Percentiles rank a stretch among this genome's conserved stretches.
Conservation (phyloP, 139 green algal genomes). For the Chlamydomonas schloesseri region DNA sequence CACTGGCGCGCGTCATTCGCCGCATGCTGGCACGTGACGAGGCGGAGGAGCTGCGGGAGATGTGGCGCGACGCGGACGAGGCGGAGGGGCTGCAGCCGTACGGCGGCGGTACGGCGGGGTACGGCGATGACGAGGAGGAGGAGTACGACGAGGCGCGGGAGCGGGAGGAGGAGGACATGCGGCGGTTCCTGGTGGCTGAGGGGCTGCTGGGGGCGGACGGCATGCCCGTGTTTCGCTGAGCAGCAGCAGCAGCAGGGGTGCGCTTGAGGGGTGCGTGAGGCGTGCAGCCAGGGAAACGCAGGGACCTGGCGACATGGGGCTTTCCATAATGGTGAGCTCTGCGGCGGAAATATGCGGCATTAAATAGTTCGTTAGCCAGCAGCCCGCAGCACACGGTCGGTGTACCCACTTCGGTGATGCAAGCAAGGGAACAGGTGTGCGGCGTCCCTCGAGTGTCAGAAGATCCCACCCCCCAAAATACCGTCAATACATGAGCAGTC, state of each 20-base stretch:
- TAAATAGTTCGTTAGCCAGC: no score
- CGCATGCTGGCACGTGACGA: slow-evolving; percentile 14
- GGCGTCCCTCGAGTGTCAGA: no score
- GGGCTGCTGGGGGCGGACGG: slow-evolving; percentile 18
- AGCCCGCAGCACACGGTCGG: no score
- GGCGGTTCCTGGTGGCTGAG: slow-evolving; percentile 23
- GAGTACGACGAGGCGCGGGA: neutral
- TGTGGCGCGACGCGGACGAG: slow-evolving; percentile 16
- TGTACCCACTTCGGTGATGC: no score
- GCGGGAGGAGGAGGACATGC: slow-evolving; percentile 3
- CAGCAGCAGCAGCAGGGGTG: neutral
- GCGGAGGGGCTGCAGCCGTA: neutral
- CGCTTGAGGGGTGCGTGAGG: no score
- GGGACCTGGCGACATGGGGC: no score
- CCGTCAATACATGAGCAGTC: no score
- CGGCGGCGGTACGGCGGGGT: no score
- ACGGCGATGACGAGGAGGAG: neutral
- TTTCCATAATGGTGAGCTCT: no score
- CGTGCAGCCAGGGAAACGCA: neutral
- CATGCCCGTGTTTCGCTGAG: neutral
- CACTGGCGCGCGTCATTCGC: neutral
- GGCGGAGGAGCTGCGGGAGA: neutral
- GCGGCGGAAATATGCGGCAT: no score
- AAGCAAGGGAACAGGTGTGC: no score
- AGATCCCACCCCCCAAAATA: no score